phyloP scores from a whole-genome alignment of 208 protist species.

The Trypanosoma scelopori region DNA sequence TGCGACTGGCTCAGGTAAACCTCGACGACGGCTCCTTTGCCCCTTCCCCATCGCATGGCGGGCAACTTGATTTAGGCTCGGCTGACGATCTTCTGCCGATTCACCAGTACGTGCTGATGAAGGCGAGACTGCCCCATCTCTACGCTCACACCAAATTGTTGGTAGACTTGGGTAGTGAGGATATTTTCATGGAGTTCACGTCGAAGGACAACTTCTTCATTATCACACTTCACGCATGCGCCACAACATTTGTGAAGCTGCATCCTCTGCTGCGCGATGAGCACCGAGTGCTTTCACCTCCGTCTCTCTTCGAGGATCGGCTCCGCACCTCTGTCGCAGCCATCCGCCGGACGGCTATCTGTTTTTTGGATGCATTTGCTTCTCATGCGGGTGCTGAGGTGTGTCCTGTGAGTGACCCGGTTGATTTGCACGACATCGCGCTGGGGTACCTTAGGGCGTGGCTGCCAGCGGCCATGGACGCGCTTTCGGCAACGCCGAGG shows the following conservation, averaged over 20 bases:
- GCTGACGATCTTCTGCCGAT: slow-evolving; percentile 88
- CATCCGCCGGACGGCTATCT: background rate
- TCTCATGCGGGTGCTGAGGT: background rate
- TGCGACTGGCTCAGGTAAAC: slow-evolving; percentile 52
- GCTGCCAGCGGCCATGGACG: slow-evolving; percentile 30
- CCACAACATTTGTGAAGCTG: slow-evolving; percentile 49
- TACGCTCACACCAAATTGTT: slow-evolving; percentile 70
- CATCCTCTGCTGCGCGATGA: slow-evolving; percentile 59
- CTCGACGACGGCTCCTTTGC: slow-evolving; percentile 28
- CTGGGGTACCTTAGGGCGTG: slow-evolving; percentile 33
- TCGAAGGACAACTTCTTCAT: slow-evolving; percentile 78
- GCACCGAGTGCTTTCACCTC: slow-evolving; percentile 45
- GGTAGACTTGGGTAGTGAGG: slow-evolving; percentile 59
- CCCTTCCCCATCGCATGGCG: background rate
- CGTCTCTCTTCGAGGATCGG: slow-evolving; percentile 34
- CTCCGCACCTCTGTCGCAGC: slow-evolving; percentile 12
- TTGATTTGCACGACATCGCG: slow-evolving; percentile 15
- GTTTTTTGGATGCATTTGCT: slow-evolving; percentile 19
- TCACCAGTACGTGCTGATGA: slow-evolving; percentile 81
- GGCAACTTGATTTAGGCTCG: slow-evolving; percentile 39
- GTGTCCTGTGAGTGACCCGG: background rate
- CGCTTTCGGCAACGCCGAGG: slow-evolving; percentile 4
- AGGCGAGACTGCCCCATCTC: slow-evolving; percentile 43
- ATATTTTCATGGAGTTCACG: slow-evolving; percentile 70
- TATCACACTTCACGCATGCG: slow-evolving; percentile 81